Base-by-base conservation (phyloP, 176 grass and related monocot species). In the Phyllostachys edulis region DNA sequence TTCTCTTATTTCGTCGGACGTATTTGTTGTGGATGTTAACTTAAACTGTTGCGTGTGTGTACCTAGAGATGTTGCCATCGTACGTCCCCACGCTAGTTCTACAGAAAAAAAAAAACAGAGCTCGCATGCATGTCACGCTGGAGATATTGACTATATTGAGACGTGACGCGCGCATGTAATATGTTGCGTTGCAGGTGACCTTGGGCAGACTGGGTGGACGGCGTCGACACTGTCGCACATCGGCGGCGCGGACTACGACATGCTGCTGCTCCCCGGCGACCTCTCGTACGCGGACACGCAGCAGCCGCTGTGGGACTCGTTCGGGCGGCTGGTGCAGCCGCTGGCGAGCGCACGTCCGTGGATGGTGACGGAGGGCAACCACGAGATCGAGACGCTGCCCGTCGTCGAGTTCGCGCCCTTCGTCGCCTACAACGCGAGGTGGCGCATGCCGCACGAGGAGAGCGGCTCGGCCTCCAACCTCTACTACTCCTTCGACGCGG, bases 311-410 rank as follows among this genome's bases (percentile, higher is more conserved):
- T 97, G 94, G 94, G 92, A 97, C 73, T 91, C 92, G 39, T 97
- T 84, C 42, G 94, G 90, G 11, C 94, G 88, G 0, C 78, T 97
- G 5, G 88, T 97, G 6, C 68, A 90, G 42, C 94, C 90, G 24
- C 86, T 86, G 65, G 94, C 94, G 37, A 90, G 94, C 76, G 60
- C 65, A 12, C 88, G 92, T 26, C 92, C 94, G 10, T 97, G 94
- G 94, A 94, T 97, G 94, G 90, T 94, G 77, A 91, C 90, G 46
- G 68, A 83, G 84, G 94, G 94, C 78, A 94, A 97, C 88, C 94
- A 97, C 63, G 94, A 97, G 73, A 24, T 78, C 1, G 92, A 94
- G 77, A 5, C 90, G 9, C 44, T 92, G 15, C 88, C 73, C n/a
- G 9, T 83, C 12, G 66, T 90, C 20, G 24, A 67, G 10, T 24